Base-by-base conservation (phyloP, 78 protist species). In the Dictyostelium discoideum region DNA sequence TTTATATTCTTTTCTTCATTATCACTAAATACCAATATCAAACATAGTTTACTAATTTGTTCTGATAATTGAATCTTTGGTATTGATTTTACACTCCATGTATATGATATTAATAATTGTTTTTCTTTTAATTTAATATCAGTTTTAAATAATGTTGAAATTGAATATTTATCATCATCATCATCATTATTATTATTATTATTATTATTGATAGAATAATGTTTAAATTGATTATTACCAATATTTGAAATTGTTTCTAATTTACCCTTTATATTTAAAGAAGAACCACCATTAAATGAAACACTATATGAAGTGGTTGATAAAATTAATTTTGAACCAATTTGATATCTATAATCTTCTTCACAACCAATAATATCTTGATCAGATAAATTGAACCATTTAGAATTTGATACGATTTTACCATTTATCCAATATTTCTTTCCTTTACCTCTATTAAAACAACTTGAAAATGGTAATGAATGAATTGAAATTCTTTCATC, bases 361-460 rank as follows among this genome's bases (percentile, higher is more conserved):
- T 37, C 44, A 42, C 57, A 79, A n/a, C 77, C 87, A 22, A 14
- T 29, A 9, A 60, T 5, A 39, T 63, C 77, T 39, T 84, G 87
- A 60, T 84, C 87, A 1, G 77, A 60, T 60, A 84, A 9, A 60
- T 84, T 54, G 16, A 84, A 29, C 87, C 87, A 84, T 37, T 18
- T 37, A 8, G 24, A n/a, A 20, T 84, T 60, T 20, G 26, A 22
- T 18, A 84, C 74, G 6, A 60, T 18, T 37, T 32, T 24, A 39
- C 87, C 87, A 32, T 84, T 46, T 5, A 16, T 7, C n/a, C 22
- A 84, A 60, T 84, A 84, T 10, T 39, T 29, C 42, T 42, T 60
- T 14, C 87, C 87, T 84, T 84, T 84, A 20, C 87, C 87, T 39
- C 73, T 84, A 63, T 84, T 84, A 24, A 84, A 84, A 22, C 67